Evolutionary conservation across 495 filamentous ascomycete species (phyloP), one percentile per base, ranked within the genome.

Genomic region (Staphylotrichum longicolle): DNA sequence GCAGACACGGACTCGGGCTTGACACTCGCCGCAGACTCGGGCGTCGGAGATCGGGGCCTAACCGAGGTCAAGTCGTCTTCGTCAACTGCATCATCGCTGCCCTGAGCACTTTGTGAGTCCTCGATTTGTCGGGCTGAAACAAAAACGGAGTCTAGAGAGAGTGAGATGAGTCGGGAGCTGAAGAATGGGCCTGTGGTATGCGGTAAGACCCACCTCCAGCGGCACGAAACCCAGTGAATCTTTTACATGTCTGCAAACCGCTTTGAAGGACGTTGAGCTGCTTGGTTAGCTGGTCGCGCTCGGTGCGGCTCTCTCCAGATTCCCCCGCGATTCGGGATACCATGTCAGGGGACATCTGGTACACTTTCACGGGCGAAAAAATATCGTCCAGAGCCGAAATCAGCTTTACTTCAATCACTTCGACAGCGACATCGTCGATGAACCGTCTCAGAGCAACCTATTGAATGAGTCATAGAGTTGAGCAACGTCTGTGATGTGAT

Each of bases 391-490:
- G 68, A 8, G 65, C 62, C 15, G 62, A 63, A 12, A 88, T 70
- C 44, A 88, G 76, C 66, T 82, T 83, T 32, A 77, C 75, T 54
- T 88, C 86, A 40, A 86, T 81, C 4, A 79, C 86, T 44, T 86
- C 74, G 5, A 77, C 78, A 14, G 81, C 76, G 32, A 88, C 63
- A 45, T 88, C 83, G 41, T 90, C 84, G n/a, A 86, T 71, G 66
- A 90, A 87, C 0, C 76, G 79, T 61, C 81, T 78, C 57, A 86
- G 67, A 1, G 86, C 80, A 65, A 88, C 80, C 86, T 88, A 15
- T 27, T 27, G 27, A 27, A 56, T 0, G 5, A 5, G 35, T 10
- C 20, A 27, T 27, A 27, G 20, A 27, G 1, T 27, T 27, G 20
- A 27, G 20, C 20, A 27, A 27, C 20, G 20, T 27, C 20, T 27